Evolutionary conservation across 108 stramenopile species (phyloP), one percentile per base, ranked within the genome.

Genomic region (Phaeodactylum tricornutum): DNA sequence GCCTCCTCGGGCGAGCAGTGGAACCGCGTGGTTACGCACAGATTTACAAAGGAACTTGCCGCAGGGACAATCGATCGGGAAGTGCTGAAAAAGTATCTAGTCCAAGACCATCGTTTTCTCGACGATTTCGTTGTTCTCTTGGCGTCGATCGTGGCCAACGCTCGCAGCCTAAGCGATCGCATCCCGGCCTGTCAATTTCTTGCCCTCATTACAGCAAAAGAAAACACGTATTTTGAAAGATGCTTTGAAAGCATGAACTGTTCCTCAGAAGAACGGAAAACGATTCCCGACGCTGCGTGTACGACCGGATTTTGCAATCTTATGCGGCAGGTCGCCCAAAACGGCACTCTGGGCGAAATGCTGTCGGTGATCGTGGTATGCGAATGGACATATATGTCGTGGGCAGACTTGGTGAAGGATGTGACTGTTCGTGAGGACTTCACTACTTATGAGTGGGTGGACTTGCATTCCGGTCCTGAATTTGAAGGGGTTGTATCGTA

Each of bases 51-150:
- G 23, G 64, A 74, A 29, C 29, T 74, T 7, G 72, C 72, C 15
- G 51, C 22, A 1, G 67, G 68, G 9, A 51, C 61, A 11, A 69
- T 74, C 30, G 64, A 69, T 42, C 63, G 26, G 11, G 46, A n/a
- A 37, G 61, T 57, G 28, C 35, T 78, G 19, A 60, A 50, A 25
- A 59, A 59, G 26, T 82, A 83, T 38, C 57, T 83, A 20, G 61
- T 79, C 30, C 81, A 83, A 53, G 81, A 83, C 56, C 63, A 69
- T 61, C 52, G 77, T 12, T 83, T 83, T 45, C 54, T 83, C 20
- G 77, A 83, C 53, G 64, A 70, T 5, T 83, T 83, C 50, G 63
- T 73, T 1, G 35, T 72, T 12, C 56, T 83, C 0, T 60, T 83
- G 11, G 53, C 71, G 12, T 55, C 58, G 30, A 67, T 69, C 25